Evolutionary conservation across 164 flowering plant genomes (phyloP).

Genomic region (Malania oleifera): DNA sequence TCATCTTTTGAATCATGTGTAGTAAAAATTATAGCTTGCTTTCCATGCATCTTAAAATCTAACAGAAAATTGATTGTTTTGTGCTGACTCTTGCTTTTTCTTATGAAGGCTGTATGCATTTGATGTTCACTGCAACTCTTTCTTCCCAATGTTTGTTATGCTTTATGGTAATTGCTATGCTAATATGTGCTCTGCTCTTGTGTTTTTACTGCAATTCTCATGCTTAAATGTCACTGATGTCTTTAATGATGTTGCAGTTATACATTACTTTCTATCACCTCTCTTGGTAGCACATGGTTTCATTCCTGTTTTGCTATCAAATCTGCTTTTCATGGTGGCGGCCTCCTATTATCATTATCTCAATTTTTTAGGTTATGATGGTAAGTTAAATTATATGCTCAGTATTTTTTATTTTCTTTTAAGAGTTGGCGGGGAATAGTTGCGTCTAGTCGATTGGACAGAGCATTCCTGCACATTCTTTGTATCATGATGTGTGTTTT

Average conservation of each 20-base stretch:
- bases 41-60: neutral
- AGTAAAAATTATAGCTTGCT: neutral
- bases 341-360: conserved; percentile 91
- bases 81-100: conserved; percentile 16
- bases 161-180: conserved; percentile 66
- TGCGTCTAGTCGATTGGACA: neutral
- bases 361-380: conserved; percentile 95
- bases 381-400: conserved; percentile 38
- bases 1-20: too few relatives aligned
- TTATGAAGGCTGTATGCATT: conserved; percentile 90
- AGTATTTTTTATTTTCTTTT: neutral
- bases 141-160: conserved; percentile 93
- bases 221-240: conserved; percentile 11
- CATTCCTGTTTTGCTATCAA: conserved; percentile 76
- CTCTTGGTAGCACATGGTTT: conserved; percentile 89
- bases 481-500: neutral
- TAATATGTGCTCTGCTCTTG: neutral
- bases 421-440: neutral
- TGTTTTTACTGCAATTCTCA: neutral
- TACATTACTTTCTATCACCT: conserved; percentile 90
- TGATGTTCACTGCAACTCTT: conserved; percentile 99
- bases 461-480: neutral
- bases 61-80: neutral
- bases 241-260: conserved; percentile 51
- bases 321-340: conserved; percentile 92